Base-by-base conservation (phyloP, 257 asterid genomes). In the Nemophila menziesii region DNA sequence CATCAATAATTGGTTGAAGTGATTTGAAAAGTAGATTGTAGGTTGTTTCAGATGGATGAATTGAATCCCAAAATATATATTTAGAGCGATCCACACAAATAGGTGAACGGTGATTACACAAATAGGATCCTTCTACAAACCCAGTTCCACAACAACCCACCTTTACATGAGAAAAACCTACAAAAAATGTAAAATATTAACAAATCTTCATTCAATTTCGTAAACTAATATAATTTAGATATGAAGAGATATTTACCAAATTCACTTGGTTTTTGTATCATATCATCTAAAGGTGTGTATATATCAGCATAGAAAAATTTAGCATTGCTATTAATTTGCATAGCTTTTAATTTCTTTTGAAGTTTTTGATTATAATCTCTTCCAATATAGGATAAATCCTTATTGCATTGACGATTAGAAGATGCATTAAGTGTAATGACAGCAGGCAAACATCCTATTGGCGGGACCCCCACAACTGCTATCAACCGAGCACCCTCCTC, bases 141-240 rank as follows among this genome's bases (percentile, higher is more conserved):
- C 94, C 92, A 46, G 67, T 82, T 22, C 87, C 94, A 40, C 94
- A 79, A 29, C 94, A 79, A 0, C 94, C 92, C 8, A 13, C 20
- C 12, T 55, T 51, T 15, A 68, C 78, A 6, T 58, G 54, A 1
- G 59, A 60, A 50, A 73, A 73, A 39, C 92, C 94, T 82, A 44
- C 18, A 39, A 46, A 10, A 33, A 16, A 11, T 14, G 36, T 7
- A 11, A 44, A 11, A 22, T 5, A 5, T 10, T 9, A 1, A 6
- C 20, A 14, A 8, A 14, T 16, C 10, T 26, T 13, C 16, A 15
- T 10, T 26, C 36, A 29, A 2, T 1, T 2, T 2, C 3, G 2
- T 29, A 29, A 29, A 2, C 9, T 29, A 29, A 5, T 29, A 7
- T 4, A 26, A 26, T 26, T n/a, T n/a, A 26, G 10, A 26, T 26